phyloP scores from a whole-genome alignment of 1,284 basidiomycete species.

The Porogramme epimiltina region DNA sequence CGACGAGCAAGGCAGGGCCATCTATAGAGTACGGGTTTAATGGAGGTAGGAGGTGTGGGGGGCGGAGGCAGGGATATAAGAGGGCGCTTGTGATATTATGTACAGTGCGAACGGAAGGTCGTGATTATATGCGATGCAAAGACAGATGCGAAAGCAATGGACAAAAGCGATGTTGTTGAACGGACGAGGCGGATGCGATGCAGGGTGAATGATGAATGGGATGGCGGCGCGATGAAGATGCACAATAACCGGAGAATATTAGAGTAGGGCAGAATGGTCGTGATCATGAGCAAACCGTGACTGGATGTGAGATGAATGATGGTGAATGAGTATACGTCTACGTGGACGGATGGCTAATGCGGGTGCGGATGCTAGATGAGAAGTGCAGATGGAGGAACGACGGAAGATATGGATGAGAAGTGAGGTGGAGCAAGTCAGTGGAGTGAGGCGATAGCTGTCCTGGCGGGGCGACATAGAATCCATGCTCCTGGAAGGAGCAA shows the following conservation, averaged over 20 bases:
- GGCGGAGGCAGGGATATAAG: not conserved
- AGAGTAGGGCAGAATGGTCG: conserved; percentile 13
- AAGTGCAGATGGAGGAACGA: not conserved
- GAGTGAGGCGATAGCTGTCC: not conserved
- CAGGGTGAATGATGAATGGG: conserved; percentile 5
- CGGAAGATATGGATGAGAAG: not conserved
- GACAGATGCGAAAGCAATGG: conserved; percentile 12
- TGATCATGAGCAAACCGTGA: conserved; percentile 1
- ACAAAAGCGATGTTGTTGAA: too few relatives aligned
- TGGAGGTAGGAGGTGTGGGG: not conserved
- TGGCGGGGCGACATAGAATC: not conserved
- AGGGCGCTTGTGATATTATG: not conserved
- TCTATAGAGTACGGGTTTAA: not conserved
- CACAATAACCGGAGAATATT: conserved; percentile 9
- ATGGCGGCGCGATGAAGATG: not conserved
- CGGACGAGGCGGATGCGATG: not conserved
- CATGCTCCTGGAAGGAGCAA: not conserved
- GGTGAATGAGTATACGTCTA: conserved; percentile 1
- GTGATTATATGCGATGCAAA: conserved; percentile 12
- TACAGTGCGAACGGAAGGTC: conserved; percentile 6
- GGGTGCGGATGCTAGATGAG: not conserved
- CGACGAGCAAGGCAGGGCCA: not conserved
- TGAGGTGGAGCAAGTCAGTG: not conserved
- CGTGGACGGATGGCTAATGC: too few relatives aligned
- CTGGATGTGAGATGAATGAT: conserved; percentile 2